Base-by-base conservation (phyloP, 2,329 filamentous ascomycete species). In the Neofusicoccum cordaticola region DNA sequence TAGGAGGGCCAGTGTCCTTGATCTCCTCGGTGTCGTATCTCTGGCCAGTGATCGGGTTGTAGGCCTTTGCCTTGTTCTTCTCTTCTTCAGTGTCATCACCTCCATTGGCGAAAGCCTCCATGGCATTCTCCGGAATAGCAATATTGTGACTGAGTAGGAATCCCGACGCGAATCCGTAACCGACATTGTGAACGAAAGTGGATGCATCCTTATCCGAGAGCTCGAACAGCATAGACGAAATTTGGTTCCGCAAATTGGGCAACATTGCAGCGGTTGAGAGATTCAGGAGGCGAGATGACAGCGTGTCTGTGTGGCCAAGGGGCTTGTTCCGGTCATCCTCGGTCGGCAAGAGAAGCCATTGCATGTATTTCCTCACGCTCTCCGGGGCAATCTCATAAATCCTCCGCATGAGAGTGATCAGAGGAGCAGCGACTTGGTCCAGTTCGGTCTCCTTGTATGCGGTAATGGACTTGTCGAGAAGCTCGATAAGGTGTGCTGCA, bases 161-260 rank as follows among this genome's bases (percentile, higher is more conserved):
- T 0, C 95, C 95, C 0, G 93, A 91, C 0, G 95, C 95, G 72
- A 91, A 97, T 0, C 95, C 95, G 73, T 97, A 99, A 0, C 95
- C 95, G 12, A 99, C 91, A 69, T 97, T 97, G 60, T 91, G 85
- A 0, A 98, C 90, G 72, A 97, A 95, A 35, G 84, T 90, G 15
- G 84, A 85, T 0, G 93, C 86, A 70, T 97, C 88, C 70, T 88
- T 90, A 68, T 89, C 90, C 0, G 93, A 97, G 34, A 98, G 83
- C 68, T 96, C 90, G 74, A 96, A 99, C 67, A 97, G 85, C 27
- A 99, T 82, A 35, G 89, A 84, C 0, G 90, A 91, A 61, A 96
- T 89, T 17, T 86, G 86, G 52, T 90, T 87, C 17, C 92, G 87
- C 2, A 97, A 80, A 44, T 88, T 87, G 0, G 91, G 87, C 0